These are phyloP conservation scores for Suhomyces choctaworum DNA, from an alignment of 1,139 yeast species.

Conservation along the genomic window DNA sequence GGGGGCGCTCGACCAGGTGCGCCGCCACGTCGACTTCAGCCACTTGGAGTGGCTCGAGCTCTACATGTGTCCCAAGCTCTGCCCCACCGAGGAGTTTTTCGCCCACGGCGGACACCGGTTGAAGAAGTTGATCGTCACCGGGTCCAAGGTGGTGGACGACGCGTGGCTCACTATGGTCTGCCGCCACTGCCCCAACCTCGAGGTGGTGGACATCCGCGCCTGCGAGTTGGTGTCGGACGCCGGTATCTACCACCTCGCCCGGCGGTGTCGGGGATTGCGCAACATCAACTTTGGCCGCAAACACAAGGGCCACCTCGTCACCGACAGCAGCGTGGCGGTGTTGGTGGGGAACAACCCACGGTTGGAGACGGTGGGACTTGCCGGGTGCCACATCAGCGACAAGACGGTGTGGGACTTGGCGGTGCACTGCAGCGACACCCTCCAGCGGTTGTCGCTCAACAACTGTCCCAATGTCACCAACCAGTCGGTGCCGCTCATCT, in stretches of 20 bases:
- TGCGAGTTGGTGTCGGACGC: slow-evolving; percentile 78
- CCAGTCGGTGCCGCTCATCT: slow-evolving; percentile 62
- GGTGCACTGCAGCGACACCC: slow-evolving; percentile 48
- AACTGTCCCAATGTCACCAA: slow-evolving; percentile 69
- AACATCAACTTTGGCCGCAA: slow-evolving; percentile 81
- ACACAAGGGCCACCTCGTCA: slow-evolving; percentile 61
- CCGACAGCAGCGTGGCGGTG: slow-evolving; percentile 66
- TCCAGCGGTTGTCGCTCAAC: slow-evolving; percentile 76
- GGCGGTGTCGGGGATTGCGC: slow-evolving; percentile 54
- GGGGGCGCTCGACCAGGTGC: slow-evolving; percentile 24
- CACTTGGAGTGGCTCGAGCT: slow-evolving; percentile 69
- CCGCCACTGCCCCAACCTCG: slow-evolving; percentile 57
- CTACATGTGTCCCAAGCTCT: slow-evolving; percentile 75
- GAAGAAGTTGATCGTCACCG: slow-evolving; percentile 68
- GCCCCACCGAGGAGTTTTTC: slow-evolving; percentile 55
- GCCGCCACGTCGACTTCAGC: slow-evolving; percentile 38
- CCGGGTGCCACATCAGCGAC: slow-evolving; percentile 84
- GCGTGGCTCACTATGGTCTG: slow-evolving; percentile 53
- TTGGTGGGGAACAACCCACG: slow-evolving; percentile 55
- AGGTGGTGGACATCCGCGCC: slow-evolving; percentile 75
- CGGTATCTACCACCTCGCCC: slow-evolving; percentile 67
- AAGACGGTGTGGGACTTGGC: slow-evolving; percentile 81
- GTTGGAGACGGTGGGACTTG: slow-evolving; percentile 76
- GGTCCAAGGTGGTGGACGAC: slow-evolving; percentile 68
- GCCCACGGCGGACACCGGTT: slow-evolving; percentile 33